Conservation (phyloP, 1,284 basidiomycete species). For the Cutaneotrichosporon sp. region DNA sequence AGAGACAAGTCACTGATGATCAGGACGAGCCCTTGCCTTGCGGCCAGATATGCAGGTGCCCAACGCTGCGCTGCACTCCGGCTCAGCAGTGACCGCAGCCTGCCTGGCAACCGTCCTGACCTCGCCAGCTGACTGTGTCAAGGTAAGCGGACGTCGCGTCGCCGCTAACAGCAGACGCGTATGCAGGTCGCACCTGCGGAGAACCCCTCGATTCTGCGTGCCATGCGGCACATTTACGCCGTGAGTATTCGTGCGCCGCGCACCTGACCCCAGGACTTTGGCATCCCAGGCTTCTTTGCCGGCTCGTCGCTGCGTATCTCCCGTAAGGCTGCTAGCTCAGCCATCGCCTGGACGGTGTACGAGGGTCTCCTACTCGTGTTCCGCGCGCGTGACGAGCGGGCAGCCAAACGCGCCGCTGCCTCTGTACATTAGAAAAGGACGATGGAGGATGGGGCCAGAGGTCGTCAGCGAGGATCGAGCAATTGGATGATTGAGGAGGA, state of each 20-base stretch:
- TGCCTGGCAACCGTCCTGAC: constrained; percentile 74
- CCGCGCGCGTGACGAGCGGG: constrained; percentile 1
- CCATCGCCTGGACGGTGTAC: constrained; percentile 88
- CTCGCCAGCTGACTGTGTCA: constrained; percentile 85
- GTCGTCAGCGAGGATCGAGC: too few species aligned
- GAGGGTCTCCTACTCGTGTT: constrained; percentile 64
- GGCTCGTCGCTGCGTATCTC: constrained; percentile 75
- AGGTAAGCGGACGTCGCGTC: constrained; percentile 53
- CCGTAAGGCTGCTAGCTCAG: constrained; percentile 82
- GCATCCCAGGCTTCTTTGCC: constrained; percentile 73
- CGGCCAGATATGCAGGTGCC: constrained; percentile 26
- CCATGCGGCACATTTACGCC: constrained; percentile 61
- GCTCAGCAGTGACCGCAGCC: constrained; percentile 64
- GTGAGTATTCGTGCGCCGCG: constrained; percentile 52
- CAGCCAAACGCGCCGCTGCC: background rate
- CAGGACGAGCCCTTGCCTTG: constrained; percentile 10
- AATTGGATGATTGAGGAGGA: too few species aligned
- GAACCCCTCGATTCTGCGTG: constrained; percentile 63
- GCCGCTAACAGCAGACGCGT: constrained; percentile 56
- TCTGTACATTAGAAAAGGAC: constrained; percentile 1
- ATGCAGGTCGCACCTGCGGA: constrained; percentile 75
- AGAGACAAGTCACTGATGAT: background rate
- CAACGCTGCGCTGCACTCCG: constrained; percentile 45
- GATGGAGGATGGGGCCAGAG: too few species aligned
- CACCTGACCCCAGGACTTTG: constrained; percentile 59